Evolutionary conservation across 306 rosid species (phyloP), one percentile per base, ranked within the genome.

Genomic region (Quercus rubra): DNA sequence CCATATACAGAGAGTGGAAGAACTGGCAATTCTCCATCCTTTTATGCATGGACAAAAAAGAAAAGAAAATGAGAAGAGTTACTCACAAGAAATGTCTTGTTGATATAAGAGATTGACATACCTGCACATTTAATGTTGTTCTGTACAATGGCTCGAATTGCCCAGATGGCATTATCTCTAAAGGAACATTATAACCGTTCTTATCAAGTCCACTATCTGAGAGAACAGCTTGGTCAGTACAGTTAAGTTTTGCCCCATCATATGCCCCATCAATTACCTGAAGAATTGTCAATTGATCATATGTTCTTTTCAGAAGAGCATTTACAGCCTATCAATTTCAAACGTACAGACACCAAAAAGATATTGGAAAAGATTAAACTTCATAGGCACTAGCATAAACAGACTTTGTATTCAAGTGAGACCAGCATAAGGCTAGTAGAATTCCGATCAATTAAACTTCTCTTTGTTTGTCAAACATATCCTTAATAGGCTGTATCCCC

Each of bases 21-120:
- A 76, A 92, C 91, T 1, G 97, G 99, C 85, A 94, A 80, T 76
- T 94, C 99, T 71, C 99, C 99, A 71, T 94, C 99, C 99, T 94
- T 90, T 74, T 80, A 79, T 69, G 77, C 19, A 43, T 49, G 13
- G 12, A 74, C 31, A 79, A 20, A 41, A 20, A 77, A 59, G 19
- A 64, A 33, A 41, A 72, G 70, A 78, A 64, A 83, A 62, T 66
- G 4, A 55, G 79, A 56, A 33, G 68, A 51, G 71, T 61, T 30
- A 18, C 30, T 58, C 5, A 5, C n/a, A 30, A n/a, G 14, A 56
- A 79, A 35, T 27, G 28, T 30, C 77, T 54, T 11, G 12, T 64
- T 28, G 51, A 73, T 59, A 70, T 30, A 57, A 78, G 70, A 59
- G 69, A 78, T 62, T 56, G 25, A 10, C 64, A 77, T 17, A 92